Evolutionary conservation across 306 rosid genomes (phyloP), one percentile per base, ranked within the genome.

Genomic region (Castanea mollissima): DNA sequence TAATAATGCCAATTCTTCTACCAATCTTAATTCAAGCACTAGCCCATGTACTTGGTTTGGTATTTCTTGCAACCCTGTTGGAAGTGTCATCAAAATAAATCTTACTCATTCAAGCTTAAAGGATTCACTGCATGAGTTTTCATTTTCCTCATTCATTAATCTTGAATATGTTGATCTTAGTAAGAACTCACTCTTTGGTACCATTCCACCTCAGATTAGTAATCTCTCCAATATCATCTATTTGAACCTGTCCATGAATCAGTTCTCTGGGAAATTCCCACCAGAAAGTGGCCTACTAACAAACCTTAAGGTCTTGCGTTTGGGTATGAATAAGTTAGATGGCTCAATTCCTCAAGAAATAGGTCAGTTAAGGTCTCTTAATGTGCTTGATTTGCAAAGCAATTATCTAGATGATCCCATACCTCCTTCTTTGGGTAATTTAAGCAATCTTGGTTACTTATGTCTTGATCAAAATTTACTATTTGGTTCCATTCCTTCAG

Each of bases 1-100:
- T 8, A 49, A 3, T 0, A 80, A 32, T 34, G 21, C 51, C 2
- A 34, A 32, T 64, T 65, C 59, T 12, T 34, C 67, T 60, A 29
- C 44, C 60, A 82, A 78, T 6, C 32, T 71, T 18, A 74, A 79
- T 59, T 13, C 76, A 57, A 49, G 20, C 23, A 21, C 35, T 51
- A 73, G 69, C 57, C 75, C 83, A 7, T 35, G 80, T 83, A 82
- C n/a, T 55, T 86, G 89, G 89, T 79, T 60, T 68, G 84, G 84
- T 55, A 60, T 86, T 59, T 15, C 62, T 58, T 86, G 89, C 80
- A 68, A 76, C 71, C 13, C 2, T 18, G 59, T 38, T 35, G 79
- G 71, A 59, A 79, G 71, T 52, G 85, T 86, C 44, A 51, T 46
- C 72, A 18, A 21, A 31, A 67, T 86, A 38, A 73, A 83, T 76